Evolutionary conservation across 2,329 filamentous ascomycete genomes (phyloP).

Genomic region (Paracamarosporium sp.): DNA sequence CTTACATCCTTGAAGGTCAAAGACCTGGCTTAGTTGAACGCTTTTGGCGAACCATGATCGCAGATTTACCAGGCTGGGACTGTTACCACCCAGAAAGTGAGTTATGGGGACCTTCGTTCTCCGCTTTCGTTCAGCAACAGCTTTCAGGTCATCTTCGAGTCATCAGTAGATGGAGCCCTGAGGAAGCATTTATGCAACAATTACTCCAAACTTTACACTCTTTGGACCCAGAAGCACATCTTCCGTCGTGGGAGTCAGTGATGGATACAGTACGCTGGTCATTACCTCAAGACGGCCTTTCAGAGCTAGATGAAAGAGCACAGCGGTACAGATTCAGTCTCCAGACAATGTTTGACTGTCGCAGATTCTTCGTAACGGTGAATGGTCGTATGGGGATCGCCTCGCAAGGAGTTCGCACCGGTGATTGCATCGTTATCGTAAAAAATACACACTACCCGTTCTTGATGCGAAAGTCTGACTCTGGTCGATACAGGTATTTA

Average conservation of each 20-base stretch:
- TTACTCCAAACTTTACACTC: not conserved
- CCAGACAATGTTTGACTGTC: not conserved
- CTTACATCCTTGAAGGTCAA: slow-evolving; percentile 1
- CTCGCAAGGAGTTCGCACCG: not conserved
- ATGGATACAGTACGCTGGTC: not conserved
- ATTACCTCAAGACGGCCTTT: not conserved
- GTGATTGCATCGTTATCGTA: not conserved
- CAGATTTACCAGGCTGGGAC: slow-evolving; percentile 3
- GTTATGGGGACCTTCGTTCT: not conserved
- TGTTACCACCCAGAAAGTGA: not conserved
- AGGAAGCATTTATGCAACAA: not conserved
- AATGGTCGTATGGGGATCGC: not conserved
- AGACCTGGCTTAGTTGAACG: slow-evolving; percentile 18
- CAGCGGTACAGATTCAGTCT: not conserved
- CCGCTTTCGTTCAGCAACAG: not conserved
- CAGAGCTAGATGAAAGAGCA: not conserved
- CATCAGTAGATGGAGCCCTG: too few species aligned
- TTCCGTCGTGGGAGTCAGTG: not conserved
- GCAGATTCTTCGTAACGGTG: not conserved
- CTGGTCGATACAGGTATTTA: not conserved
- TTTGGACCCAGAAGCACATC: not conserved
- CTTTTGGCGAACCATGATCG: slow-evolving; percentile 19
- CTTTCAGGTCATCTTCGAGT: not conserved
- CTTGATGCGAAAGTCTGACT: not conserved
- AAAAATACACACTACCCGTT: not conserved